Evolutionary conservation across 495 filamentous ascomycete genomes (phyloP).

Genomic region (Cercophora sp.): DNA sequence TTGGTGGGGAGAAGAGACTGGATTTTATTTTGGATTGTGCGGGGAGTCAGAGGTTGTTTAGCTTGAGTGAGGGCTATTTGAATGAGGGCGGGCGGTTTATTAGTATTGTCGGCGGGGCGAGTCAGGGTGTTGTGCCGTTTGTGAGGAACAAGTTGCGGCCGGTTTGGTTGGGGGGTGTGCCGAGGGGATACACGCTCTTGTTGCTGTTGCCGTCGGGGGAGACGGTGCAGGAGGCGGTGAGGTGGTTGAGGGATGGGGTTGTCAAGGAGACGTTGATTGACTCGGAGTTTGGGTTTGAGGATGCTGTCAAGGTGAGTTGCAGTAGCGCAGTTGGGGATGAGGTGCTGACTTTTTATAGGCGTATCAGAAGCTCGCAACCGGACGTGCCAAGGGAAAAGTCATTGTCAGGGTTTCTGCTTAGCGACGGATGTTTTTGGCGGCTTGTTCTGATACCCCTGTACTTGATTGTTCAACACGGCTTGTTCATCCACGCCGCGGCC

Average conservation of each 20-base stretch:
- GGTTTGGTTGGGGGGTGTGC: conserved; percentile 34
- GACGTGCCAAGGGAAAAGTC: conserved; percentile 37
- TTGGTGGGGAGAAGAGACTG: conserved; percentile 16
- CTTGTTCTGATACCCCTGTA: too few relatives aligned
- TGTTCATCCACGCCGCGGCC: too few relatives aligned
- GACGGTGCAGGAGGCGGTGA: conserved; percentile 24
- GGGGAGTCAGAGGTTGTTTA: conserved; percentile 32
- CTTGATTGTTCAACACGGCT: too few relatives aligned
- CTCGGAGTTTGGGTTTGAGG: conserved; percentile 36
- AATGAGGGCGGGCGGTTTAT: conserved; percentile 35
- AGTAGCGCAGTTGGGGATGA: not conserved
- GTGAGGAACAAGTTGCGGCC: conserved; percentile 33
- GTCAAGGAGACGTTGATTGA: conserved; percentile 33
- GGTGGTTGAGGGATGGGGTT: conserved; percentile 25
- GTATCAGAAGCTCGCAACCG: conserved; percentile 32
- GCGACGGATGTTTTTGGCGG: too few relatives aligned
- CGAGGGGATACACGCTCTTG: conserved; percentile 32
- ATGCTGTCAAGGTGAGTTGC: conserved; percentile 23
- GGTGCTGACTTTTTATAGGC: conserved; percentile 15
- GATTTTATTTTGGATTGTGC: conserved; percentile 41
- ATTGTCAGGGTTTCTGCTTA: conserved; percentile 35
- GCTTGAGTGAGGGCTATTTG: conserved; percentile 30
- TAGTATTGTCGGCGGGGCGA: conserved; percentile 33
- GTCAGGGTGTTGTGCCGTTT: conserved; percentile 25
- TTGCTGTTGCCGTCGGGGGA: conserved; percentile 24